phyloP scores from a whole-genome alignment of 2,329 filamentous ascomycete genomes.

The Scolecobasidium constrictum region DNA sequence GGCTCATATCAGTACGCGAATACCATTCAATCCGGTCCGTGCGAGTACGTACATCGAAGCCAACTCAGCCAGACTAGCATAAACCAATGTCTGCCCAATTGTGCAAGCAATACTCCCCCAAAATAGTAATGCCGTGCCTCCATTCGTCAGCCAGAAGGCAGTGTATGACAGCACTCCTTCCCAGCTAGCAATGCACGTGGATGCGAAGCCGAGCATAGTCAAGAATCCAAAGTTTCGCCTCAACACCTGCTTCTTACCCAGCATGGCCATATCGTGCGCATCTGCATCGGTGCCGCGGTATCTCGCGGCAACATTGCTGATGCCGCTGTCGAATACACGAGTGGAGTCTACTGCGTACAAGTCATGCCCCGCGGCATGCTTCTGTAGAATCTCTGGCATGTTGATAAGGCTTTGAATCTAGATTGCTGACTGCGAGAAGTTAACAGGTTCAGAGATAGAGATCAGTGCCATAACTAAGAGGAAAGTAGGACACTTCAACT shows the following conservation, averaged over 20 bases:
- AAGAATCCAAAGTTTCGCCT: neutral
- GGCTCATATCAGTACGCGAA: neutral
- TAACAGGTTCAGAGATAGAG: too few relatives aligned
- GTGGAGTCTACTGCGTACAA: too few relatives aligned
- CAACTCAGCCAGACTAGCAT: neutral
- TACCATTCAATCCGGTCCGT: neutral
- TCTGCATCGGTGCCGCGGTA: neutral
- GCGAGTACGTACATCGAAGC: neutral
- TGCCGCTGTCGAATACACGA: constrained; percentile 13
- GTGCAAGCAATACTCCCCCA: neutral
- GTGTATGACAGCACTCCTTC: constrained; percentile 1
- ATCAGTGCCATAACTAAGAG: too few relatives aligned
- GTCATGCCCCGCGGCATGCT: too few relatives aligned
- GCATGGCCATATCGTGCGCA: neutral
- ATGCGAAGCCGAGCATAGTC: constrained; percentile 1
- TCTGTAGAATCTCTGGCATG: too few relatives aligned
- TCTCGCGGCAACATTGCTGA: constrained; percentile 1
- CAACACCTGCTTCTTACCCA: constrained; percentile 3
- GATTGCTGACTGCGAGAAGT: too few relatives aligned
- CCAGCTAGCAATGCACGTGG: constrained; percentile 2
- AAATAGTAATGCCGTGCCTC: neutral
- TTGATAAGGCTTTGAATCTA: too few relatives aligned
- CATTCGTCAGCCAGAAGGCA: neutral
- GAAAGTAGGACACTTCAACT: too few relatives aligned
- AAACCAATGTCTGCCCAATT: neutral